These are phyloP conservation scores for Pholiota adiposa DNA, from an alignment of 1,284 basidiomycete species.

Conservation along the genomic window DNA sequence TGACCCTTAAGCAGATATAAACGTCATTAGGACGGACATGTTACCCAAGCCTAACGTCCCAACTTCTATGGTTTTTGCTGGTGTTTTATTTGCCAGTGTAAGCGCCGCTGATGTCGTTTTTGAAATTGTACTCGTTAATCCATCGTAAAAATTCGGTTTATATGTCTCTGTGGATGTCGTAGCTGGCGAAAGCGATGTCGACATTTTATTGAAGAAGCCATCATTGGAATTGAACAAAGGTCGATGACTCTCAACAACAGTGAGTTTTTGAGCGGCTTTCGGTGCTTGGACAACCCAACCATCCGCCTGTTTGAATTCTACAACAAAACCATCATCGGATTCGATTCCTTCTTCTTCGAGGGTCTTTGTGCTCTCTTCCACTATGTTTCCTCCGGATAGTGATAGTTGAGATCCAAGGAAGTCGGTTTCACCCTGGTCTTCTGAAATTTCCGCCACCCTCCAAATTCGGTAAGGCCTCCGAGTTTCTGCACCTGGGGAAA, in stretches of 20 bases:
- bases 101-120: slow-evolving; percentile 29
- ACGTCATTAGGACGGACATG: slow-evolving; percentile 52
- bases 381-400: slow-evolving; percentile 37
- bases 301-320: slow-evolving; percentile 60
- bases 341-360: slow-evolving; percentile 65
- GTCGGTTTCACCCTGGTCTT: slow-evolving; percentile 41
- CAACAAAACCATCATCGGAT: slow-evolving; percentile 64
- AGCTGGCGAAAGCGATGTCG: slow-evolving; percentile 28
- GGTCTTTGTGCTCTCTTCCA: slow-evolving; percentile 43
- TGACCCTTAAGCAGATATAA: slow-evolving; percentile 16
- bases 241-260: slow-evolving; percentile 33
- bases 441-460: slow-evolving; percentile 46
- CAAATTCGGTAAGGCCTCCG: slow-evolving; percentile 59
- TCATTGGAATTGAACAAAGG: slow-evolving; percentile 59
- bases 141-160: slow-evolving; percentile 30
- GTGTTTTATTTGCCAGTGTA: slow-evolving; percentile 28
- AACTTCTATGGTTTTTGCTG: slow-evolving; percentile 49
- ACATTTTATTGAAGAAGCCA: slow-evolving; percentile 63
- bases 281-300: slow-evolving; percentile 48
- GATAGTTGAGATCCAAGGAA: slow-evolving; percentile 45
- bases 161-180: slow-evolving; percentile 43
- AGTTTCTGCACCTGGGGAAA: slow-evolving; percentile 33
- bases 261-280: slow-evolving; percentile 19
- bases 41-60: slow-evolving; percentile 89
- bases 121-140: slow-evolving; percentile 25